Base-by-base conservation (phyloP, 768 basidiomycete genomes). In the Mycena kentingensis region DNA sequence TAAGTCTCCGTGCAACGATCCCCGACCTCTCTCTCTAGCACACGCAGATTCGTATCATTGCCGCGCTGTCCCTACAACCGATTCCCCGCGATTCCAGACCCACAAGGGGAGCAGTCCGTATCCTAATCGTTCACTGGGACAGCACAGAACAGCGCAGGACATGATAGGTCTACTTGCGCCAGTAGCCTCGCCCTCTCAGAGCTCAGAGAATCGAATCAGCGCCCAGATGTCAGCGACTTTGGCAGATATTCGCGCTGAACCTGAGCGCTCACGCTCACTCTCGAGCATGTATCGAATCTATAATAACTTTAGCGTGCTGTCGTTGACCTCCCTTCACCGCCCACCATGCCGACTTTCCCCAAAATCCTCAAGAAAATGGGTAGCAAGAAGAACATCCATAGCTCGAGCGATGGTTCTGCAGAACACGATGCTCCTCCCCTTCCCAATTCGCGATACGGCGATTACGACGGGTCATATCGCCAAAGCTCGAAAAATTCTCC, bases 261-360 rank as follows among this genome's bases (percentile, higher is more conserved):
- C 19, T 26, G 7, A 26, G 41, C 41, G 41, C 41, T 42, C 24
- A n/a, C 12, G 41, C 19, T 42, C 21, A 16, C 16, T 16, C 21
- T 18, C 12, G 24, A 25, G 41, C 24, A 19, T 25, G 5, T 19
- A 38, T 21, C 13, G 7, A 15, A 38, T 38, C 24, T 42, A 42
- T 42, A 42, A 42, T 42, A 26, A 24, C 41, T 7, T 11, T 7
- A 8, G 26, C 24, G 5, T 19, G 7, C 13, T 25, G 6, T 19
- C 21, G 19, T 24, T n/a, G 41, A 27, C 25, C 22, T 8, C 8
- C 19, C 21, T 25, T 27, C 24, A 27, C 26, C 41, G 41, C 41
- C 41, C 41, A 42, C 24, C 41, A 42, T 42, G 41, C 41, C 41
- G n/a, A n/a, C n/a, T 42, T 7, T 42, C 7, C 41, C 41, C 41